A percentile compares a stretch with the other conserved stretches of the same genome.
These are phyloP conservation scores for Lasiosphaeria miniovina DNA, from an alignment of 495 filamentous ascomycete genomes.

Conservation along the genomic window DNA sequence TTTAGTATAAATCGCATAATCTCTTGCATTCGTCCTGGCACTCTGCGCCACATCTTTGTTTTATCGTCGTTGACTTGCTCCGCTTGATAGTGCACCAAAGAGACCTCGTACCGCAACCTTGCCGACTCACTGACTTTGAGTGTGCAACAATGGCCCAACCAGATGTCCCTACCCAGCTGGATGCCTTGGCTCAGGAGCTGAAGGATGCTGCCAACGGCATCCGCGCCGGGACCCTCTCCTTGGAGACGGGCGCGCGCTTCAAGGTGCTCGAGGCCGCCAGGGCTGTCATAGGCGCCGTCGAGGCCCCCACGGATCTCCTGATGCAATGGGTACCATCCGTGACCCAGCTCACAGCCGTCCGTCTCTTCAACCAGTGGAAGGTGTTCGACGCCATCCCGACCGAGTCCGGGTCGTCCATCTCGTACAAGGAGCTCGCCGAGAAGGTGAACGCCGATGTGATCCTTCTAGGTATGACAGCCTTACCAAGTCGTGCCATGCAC, in stretches of 20 bases:
- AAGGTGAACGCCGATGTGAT: constrained; percentile 23
- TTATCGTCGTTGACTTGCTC: no score
- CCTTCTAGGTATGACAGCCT: constrained; percentile 22
- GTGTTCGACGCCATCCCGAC: constrained; percentile 30
- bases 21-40: no score
- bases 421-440: constrained; percentile 24
- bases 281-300: constrained; percentile 6
- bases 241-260: constrained; percentile 3
- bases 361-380: constrained; percentile 33
- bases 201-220: constrained; percentile 4
- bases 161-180: constrained; percentile 1
- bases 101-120: background rate
- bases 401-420: constrained; percentile 14
- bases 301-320: constrained; percentile 8
- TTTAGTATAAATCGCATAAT: no score
- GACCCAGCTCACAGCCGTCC: constrained; percentile 17
- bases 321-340: constrained; percentile 5
- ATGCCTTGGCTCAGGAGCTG: constrained; percentile 8
- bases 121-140: no score
- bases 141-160: constrained; percentile 3
- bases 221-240: constrained; percentile 5
- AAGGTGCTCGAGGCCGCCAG: constrained; percentile 7
- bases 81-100: no score
- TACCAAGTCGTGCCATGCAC: background rate
- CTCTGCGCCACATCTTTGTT: no score